phyloP scores from a whole-genome alignment of 169 alveolate genomes.

The Babesia caballi region DNA sequence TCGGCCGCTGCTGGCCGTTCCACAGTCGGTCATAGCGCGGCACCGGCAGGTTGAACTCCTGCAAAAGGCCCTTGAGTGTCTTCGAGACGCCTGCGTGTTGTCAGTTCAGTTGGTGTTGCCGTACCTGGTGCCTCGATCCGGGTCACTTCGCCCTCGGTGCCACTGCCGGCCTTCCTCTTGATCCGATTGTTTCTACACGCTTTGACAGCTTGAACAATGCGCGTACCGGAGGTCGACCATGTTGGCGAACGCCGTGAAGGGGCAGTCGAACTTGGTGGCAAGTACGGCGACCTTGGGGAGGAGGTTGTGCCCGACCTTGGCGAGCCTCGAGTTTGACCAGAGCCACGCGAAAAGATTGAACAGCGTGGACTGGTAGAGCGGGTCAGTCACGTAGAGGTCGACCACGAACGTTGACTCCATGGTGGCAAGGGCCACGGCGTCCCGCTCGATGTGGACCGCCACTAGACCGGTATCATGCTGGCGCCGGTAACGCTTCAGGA shows the following conservation, averaged over 20 bases:
- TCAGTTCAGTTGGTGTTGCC: not conserved
- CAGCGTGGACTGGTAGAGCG: constrained; percentile 26
- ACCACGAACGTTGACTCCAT: not conserved
- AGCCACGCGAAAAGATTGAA: constrained; percentile 40
- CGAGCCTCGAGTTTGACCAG: constrained; percentile 26
- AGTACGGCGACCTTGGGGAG: constrained; percentile 48
- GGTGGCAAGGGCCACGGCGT: constrained; percentile 14
- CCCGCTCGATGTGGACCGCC: constrained; percentile 51
- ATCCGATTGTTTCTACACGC: constrained; percentile 6
- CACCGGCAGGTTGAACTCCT: constrained; percentile 34
- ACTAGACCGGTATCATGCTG: not conserved
- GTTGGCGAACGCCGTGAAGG: constrained; percentile 33
- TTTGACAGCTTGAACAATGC: not conserved
- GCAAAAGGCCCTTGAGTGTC: constrained; percentile 43
- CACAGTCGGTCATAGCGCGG: not conserved
- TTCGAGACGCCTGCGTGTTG: constrained; percentile 16
- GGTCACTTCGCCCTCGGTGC: not conserved
- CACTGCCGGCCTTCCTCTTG: not conserved
- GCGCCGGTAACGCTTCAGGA: not conserved
- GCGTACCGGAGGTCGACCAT: constrained; percentile 43
- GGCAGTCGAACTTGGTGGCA: constrained; percentile 34
- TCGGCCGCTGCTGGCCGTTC: constrained; percentile 33
- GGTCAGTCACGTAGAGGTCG: constrained; percentile 35
- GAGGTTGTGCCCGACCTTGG: constrained; percentile 54
- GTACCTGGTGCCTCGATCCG: constrained; percentile 7